These are phyloP conservation scores for Pyrenophora tritici-repentis DNA, from an alignment of 2,329 filamentous ascomycete species.

Conservation along the genomic window DNA sequence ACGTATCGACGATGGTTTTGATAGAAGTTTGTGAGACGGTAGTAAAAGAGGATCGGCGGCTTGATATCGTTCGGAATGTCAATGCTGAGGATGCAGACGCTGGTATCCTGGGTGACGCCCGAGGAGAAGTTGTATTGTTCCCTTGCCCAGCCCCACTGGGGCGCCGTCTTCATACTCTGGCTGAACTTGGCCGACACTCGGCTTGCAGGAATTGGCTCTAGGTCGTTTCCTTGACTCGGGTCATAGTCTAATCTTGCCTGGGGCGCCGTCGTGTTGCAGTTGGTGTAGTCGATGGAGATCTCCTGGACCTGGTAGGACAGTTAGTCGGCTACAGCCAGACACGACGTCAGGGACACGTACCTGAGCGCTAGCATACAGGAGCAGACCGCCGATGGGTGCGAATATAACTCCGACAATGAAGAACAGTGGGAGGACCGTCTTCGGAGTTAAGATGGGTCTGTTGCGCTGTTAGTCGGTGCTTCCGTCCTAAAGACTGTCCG, in stretches of 20 bases:
- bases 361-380: slow-evolving; percentile 83
- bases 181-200: slow-evolving; percentile 75
- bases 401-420: slow-evolving; percentile 91
- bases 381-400: slow-evolving; percentile 84
- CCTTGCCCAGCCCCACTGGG: slow-evolving; percentile 41
- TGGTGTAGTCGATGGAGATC: slow-evolving; percentile 86
- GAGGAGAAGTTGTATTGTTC: slow-evolving; percentile 46
- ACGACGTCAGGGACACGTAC: slow-evolving; percentile 54
- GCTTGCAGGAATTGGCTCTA: slow-evolving; percentile 59
- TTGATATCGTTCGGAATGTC: slow-evolving; percentile 77
- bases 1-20: slow-evolving; percentile 98
- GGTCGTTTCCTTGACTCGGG: slow-evolving; percentile 32
- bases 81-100: slow-evolving; percentile 75
- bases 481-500: neutral
- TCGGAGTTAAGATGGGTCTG: slow-evolving; percentile 92
- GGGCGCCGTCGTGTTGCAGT: slow-evolving; percentile 68
- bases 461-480: slow-evolving; percentile 46
- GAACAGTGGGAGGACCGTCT: slow-evolving; percentile 89
- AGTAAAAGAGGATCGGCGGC: slow-evolving; percentile 89
- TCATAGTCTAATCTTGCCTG: slow-evolving; percentile 24
- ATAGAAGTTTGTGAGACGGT: slow-evolving; percentile 96
- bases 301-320: slow-evolving; percentile 73
- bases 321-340: slow-evolving; percentile 14
- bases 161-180: slow-evolving; percentile 45
- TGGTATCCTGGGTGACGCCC: slow-evolving; percentile 40